phyloP scores from a whole-genome alignment of 176 grass and related monocot genomes.

The Musa troglodytarum region DNA sequence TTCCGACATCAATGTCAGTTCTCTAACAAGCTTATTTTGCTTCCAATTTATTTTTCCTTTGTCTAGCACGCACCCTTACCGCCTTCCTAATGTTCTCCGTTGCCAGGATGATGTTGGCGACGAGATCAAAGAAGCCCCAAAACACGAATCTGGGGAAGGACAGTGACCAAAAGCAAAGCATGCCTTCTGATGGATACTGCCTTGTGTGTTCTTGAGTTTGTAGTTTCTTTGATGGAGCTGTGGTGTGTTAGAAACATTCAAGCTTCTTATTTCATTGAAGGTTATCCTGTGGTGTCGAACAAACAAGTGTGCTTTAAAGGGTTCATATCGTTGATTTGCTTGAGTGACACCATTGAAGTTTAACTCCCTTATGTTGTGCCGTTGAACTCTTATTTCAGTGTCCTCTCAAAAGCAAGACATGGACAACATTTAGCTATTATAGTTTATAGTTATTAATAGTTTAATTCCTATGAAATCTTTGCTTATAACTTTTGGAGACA shows the following conservation, averaged over 20 bases:
- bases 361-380: too few relatives aligned
- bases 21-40: background rate
- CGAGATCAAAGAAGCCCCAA: constrained; percentile 51
- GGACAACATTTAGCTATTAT: too few relatives aligned
- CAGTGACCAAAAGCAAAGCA: constrained; percentile 30
- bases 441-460: too few relatives aligned
- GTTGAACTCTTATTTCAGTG: too few relatives aligned
- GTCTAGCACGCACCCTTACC: background rate
- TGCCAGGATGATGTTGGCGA: constrained; percentile 61
- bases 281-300: too few relatives aligned
- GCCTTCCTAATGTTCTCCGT: background rate
- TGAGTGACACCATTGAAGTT: too few relatives aligned
- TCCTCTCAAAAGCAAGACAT: too few relatives aligned
- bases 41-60: background rate
- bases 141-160: constrained; percentile 41
- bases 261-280: background rate
- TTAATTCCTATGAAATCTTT: too few relatives aligned
- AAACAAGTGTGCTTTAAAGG: too few relatives aligned
- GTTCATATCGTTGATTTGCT: too few relatives aligned
- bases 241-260: constrained; percentile 1
- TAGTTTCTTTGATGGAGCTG: constrained; percentile 17
- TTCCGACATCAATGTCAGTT: constrained; percentile 64
- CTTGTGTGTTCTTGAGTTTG: background rate
- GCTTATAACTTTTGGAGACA: too few relatives aligned
- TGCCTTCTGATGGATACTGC: background rate